phyloP scores from a whole-genome alignment of 2,329 filamentous ascomycete species.

The Dactylellina parvicollis region DNA sequence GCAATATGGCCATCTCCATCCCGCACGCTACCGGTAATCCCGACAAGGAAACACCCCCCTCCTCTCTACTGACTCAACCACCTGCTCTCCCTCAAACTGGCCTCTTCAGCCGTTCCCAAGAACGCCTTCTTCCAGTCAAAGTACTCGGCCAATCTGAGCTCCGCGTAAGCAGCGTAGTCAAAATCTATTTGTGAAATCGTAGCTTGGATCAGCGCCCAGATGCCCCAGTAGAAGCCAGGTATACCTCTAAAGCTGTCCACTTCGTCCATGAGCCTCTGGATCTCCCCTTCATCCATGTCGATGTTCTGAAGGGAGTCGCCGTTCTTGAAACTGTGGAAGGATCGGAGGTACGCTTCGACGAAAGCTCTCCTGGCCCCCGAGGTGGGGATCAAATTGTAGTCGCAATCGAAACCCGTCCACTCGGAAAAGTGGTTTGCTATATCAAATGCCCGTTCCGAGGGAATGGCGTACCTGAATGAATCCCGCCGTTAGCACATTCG shows the following conservation, averaged over 20 bases:
- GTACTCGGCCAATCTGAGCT: constrained; percentile 86
- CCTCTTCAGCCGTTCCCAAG: constrained; percentile 3
- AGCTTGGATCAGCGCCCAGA: constrained; percentile 95
- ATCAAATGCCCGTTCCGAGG: constrained; percentile 93
- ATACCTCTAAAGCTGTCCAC: constrained; percentile 88
- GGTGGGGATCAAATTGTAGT: constrained; percentile 84
- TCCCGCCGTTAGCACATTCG: constrained; percentile 4
- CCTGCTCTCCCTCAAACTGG: constrained; percentile 44
- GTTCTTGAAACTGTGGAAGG: constrained; percentile 72
- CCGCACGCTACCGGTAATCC: neutral
- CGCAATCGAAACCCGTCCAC: constrained; percentile 97
- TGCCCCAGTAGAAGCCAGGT: constrained; percentile 90
- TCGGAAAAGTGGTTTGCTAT: constrained; percentile 98
- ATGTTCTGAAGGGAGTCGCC: constrained; percentile 55
- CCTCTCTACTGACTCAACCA: constrained; percentile 44
- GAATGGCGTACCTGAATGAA: constrained; percentile 76
- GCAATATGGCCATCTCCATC: neutral
- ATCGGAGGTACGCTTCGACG: constrained; percentile 80
- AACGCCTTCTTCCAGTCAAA: constrained; percentile 77
- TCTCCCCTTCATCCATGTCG: constrained; percentile 69
- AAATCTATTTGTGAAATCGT: constrained; percentile 96
- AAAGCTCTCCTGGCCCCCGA: constrained; percentile 80
- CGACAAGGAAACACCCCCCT: neutral
- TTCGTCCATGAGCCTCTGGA: constrained; percentile 76
- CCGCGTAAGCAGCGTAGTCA: constrained; percentile 92